These are phyloP conservation scores for Posidonia oceanica DNA, from an alignment of 116 monocot species.

Conservation along the genomic window DNA sequence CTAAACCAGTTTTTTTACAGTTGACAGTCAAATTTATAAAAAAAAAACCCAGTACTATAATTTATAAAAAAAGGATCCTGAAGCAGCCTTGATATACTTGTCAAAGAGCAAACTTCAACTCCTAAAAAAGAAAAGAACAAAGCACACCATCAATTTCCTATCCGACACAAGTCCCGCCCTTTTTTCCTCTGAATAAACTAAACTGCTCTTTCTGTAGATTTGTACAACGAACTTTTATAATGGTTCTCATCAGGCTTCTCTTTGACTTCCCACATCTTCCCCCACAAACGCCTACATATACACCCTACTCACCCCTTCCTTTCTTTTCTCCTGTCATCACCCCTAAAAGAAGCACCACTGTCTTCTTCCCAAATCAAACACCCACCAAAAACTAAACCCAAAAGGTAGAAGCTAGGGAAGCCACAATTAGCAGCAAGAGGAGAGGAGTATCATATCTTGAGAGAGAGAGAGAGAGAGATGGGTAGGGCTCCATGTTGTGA, in stretches of 20 bases:
- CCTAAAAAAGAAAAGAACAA: too few species aligned
- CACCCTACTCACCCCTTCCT: not conserved
- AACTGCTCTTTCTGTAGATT: too few species aligned
- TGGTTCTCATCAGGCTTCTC: not conserved
- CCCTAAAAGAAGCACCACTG: not conserved
- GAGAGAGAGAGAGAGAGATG: slow-evolving; percentile 13
- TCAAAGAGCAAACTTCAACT: too few species aligned
- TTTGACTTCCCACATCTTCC: not conserved
- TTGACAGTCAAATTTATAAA: too few species aligned
- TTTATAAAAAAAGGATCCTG: too few species aligned
- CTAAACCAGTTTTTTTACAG: too few species aligned
- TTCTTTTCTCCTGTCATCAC: not conserved
- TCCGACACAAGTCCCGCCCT: too few species aligned
- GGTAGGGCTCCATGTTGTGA: slow-evolving; percentile 68
- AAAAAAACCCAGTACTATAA: too few species aligned
- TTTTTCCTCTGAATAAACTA: too few species aligned
- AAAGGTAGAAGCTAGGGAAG: not conserved
- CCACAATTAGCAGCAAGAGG: not conserved
- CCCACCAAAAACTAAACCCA: not conserved
- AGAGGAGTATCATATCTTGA: not conserved
- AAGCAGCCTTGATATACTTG: too few species aligned
- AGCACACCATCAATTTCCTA: too few species aligned
- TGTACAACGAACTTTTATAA: too few species aligned
- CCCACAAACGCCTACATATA: not conserved
- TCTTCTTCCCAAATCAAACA: not conserved